Percentiles rank a stretch among this genome's conserved stretches.
phyloP scores from a whole-genome alignment of 176 grass and related monocot genomes.

The Eragrostis nindensis region DNA sequence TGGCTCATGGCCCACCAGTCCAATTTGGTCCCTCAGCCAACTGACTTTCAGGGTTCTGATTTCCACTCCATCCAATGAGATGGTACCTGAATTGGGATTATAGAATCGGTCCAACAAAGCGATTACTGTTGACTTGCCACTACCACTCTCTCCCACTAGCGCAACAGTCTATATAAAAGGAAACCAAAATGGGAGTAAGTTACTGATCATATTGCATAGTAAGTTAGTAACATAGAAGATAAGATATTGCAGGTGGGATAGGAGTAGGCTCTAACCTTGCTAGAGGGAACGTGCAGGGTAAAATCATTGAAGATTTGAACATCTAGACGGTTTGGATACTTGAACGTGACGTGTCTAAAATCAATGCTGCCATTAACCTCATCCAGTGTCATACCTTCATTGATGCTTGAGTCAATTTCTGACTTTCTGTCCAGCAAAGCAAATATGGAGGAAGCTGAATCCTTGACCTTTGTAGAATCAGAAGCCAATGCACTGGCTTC shows the following conservation, averaged over 20 bases:
- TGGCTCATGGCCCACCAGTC: slow-evolving; percentile 84
- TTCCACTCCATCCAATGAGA: slow-evolving; percentile 66
- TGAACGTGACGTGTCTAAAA: slow-evolving; percentile 69
- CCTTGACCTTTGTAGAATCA: slow-evolving; percentile 71
- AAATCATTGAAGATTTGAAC: slow-evolving; percentile 71
- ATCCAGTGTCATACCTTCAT: slow-evolving; percentile 53
- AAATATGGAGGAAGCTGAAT: slow-evolving; percentile 77
- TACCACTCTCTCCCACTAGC: slow-evolving; percentile 82
- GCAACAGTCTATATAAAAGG: slow-evolving; percentile 62
- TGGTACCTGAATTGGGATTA: slow-evolving; percentile 61
- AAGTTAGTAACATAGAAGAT: background rate
- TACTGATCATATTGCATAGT: background rate
- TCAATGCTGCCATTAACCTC: slow-evolving; percentile 71
- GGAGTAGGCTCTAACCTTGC: slow-evolving; percentile 56
- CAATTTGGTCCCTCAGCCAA: slow-evolving; percentile 76
- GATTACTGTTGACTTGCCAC: slow-evolving; percentile 79
- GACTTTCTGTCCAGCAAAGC: slow-evolving; percentile 72
- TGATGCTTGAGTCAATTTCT: slow-evolving; percentile 54
- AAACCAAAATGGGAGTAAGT: background rate
- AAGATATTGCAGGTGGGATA: background rate
- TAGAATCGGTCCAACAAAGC: slow-evolving; percentile 80
- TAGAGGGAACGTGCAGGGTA: slow-evolving; percentile 61
- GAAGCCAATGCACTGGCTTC: slow-evolving; percentile 73
- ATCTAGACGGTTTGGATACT: slow-evolving; percentile 66
- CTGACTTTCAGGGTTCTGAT: slow-evolving; percentile 64